Evolutionary conservation across 2,329 filamentous ascomycete genomes (phyloP), one percentile per base, ranked within the genome.

Genomic region (Hypomyces rosellus): DNA sequence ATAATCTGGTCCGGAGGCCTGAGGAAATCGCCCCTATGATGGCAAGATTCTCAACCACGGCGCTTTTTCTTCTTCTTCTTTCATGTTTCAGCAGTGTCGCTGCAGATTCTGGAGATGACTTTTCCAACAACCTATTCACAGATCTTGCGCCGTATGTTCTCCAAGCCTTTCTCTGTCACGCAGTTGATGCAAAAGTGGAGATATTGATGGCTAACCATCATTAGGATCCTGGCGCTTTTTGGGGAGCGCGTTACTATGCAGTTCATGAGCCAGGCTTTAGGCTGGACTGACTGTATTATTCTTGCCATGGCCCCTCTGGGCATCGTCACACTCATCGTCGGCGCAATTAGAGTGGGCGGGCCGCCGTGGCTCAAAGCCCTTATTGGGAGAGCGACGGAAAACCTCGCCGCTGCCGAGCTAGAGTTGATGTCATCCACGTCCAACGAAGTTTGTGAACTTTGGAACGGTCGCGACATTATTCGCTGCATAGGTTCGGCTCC

Each of bases 401-500:
- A 65, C 3, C 61, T 61, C 0, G 68, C 69, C 0, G 62, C 63
- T 2, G 68, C 65, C 0, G 73, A 76, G 36, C 57, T 59, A 1
- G 73, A 76, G 37, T 56, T 76, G 0, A 63, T 74, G 49, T 73
- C 72, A 0, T 76, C 71, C 7, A 74, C 73, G 0, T 74, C 71
- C 0, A 59, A 70, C 12, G 69, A 69, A 1, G 72, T 71, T 0
- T 72, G 69, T 6, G 73, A 76, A 52, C 54, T 75, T 0, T 76
- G 69, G 53, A 74, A 74, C 7, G 67, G 71, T 45, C 57, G 63
- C 0, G 64, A 66, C 0, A 62, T 76, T 0, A 61, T 67, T 0
- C 37, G 62, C 9, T 55, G 54, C 11, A 48, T 41, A 33, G 58
- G 59, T 5, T 45, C 39, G 11, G 51, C 43, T 11, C 45, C 46